Conservation (phyloP, 106 monocot genomes). For the Phalaenopsis equestris region DNA sequence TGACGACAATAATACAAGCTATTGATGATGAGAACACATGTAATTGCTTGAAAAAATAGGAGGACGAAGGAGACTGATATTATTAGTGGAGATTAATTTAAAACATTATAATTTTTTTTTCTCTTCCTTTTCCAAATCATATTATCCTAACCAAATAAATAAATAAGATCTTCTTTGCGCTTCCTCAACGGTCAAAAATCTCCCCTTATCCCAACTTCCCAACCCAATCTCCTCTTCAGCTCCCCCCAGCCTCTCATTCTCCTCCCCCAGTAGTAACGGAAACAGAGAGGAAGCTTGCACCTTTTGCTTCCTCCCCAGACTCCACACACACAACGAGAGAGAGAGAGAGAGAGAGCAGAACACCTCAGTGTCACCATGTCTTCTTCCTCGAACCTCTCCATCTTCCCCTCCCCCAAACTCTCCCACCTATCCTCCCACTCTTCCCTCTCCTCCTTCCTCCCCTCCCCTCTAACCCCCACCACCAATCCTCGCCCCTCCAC, state of each 20-base stretch:
- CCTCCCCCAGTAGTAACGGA: background rate
- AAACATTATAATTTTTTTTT: too few species aligned
- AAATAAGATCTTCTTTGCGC: too few species aligned
- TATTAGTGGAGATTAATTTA: too few species aligned
- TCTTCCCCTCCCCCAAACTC: constrained; percentile 11
- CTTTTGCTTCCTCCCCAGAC: background rate
- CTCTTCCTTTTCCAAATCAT: too few species aligned
- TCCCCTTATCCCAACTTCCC: constrained; percentile 1
- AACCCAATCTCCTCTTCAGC: background rate
- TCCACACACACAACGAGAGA: background rate
- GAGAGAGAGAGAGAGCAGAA: background rate
- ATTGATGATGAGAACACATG: too few species aligned
- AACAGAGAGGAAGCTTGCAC: background rate
- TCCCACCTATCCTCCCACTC: constrained; percentile 19
- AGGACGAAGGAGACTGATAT: too few species aligned
- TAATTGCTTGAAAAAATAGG: too few species aligned
- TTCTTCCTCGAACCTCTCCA: constrained; percentile 11
- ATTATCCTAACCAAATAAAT: too few species aligned
- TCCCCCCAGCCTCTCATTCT: constrained; percentile 3
- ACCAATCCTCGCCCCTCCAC: background rate
- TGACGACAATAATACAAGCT: too few species aligned
- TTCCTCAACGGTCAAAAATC: constrained; percentile 2
- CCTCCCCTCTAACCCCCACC: constrained; percentile 11
- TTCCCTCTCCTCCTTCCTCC: constrained; percentile 9
- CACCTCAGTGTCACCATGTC: background rate